Evolutionary conservation across 192 early-diverging fungal species (phyloP).

Genomic region (Phycomyces nitens): DNA sequence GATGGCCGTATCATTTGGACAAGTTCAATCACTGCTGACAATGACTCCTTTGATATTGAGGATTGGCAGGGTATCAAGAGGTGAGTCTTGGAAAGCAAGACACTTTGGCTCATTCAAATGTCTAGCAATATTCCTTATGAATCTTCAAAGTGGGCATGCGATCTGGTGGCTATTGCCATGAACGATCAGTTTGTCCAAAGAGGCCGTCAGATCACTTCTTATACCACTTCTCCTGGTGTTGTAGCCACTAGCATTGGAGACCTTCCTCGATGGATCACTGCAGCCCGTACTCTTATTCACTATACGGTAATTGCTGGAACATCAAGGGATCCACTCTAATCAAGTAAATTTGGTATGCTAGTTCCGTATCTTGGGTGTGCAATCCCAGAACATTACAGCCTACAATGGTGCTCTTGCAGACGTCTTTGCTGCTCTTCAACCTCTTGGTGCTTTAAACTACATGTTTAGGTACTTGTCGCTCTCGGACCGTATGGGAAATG

Average conservation of each 20-base stretch:
- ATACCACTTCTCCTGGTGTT: conserved; percentile 53
- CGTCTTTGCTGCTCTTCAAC: conserved; percentile 40
- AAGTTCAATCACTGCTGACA: conserved; percentile 43
- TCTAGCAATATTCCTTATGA: conserved; percentile 47
- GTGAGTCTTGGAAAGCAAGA: conserved; percentile 14
- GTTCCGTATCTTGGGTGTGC: conserved; percentile 40
- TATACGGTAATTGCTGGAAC: conserved; percentile 14
- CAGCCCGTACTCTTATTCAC: conserved; percentile 18
- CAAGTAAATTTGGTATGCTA: not conserved
- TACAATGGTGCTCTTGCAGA: conserved; percentile 47
- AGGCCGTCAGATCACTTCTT: conserved; percentile 34
- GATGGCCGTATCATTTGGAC: conserved; percentile 55
- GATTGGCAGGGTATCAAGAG: conserved; percentile 52
- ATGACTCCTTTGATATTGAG: conserved; percentile 25
- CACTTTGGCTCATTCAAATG: not conserved
- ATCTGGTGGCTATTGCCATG: conserved; percentile 40
- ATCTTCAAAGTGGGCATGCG: conserved; percentile 52
- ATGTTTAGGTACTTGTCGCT: conserved; percentile 15
- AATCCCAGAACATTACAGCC: conserved; percentile 43
- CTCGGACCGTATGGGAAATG: conserved; percentile 19
- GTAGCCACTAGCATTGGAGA: conserved; percentile 49
- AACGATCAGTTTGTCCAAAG: conserved; percentile 30
- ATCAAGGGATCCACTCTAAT: not conserved
- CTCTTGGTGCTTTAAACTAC: not conserved
- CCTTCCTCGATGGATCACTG: conserved; percentile 37